Conservation (phyloP, 2,329 filamentous ascomycete genomes). For the Nemania sp. region DNA sequence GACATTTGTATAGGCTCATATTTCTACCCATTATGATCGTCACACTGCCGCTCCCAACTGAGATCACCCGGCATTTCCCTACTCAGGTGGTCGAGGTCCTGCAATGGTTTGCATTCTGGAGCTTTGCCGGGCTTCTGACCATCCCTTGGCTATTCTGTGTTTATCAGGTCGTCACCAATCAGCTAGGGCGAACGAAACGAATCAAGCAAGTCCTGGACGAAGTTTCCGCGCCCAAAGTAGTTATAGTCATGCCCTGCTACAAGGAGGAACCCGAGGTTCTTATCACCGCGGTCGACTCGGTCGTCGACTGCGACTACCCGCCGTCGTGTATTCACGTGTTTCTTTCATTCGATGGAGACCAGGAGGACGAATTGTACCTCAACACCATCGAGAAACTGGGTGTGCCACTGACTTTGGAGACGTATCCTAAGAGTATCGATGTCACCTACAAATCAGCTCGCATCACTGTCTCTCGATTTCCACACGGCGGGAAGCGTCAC, state of each 20-base stretch:
- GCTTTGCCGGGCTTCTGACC: conserved; percentile 81
- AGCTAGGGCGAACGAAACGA: conserved; percentile 77
- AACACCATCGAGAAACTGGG: conserved; percentile 85
- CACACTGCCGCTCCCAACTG: conserved; percentile 79
- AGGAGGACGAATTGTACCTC: conserved; percentile 86
- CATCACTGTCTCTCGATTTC: conserved; percentile 89
- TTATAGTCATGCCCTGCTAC: conserved; percentile 97
- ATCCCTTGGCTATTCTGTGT: conserved; percentile 93
- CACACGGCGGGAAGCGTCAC: conserved; percentile 89
- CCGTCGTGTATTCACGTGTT: conserved; percentile 92
- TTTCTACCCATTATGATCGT: conserved; percentile 95
- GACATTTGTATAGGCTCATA: conserved; percentile 61
- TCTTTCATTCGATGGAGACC: conserved; percentile 89
- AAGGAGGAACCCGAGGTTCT: conserved; percentile 86
- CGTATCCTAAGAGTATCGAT: conserved; percentile 89
- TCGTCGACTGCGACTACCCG: conserved; percentile 93
- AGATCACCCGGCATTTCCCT: conserved; percentile 76
- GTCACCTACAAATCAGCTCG: conserved; percentile 80
- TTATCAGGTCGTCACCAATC: conserved; percentile 86
- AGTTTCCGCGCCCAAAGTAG: conserved; percentile 85
- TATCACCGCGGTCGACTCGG: conserved; percentile 84
- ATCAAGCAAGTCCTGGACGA: conserved; percentile 87
- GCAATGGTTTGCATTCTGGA: conserved; percentile 96
- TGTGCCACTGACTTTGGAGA: conserved; percentile 74
- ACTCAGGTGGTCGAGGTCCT: conserved; percentile 68